A percentile compares a stretch with the other conserved stretches of the same genome.
Evolutionary conservation across 1,139 yeast genomes (phyloP).

Genomic region (Geotrichum reessii): DNA sequence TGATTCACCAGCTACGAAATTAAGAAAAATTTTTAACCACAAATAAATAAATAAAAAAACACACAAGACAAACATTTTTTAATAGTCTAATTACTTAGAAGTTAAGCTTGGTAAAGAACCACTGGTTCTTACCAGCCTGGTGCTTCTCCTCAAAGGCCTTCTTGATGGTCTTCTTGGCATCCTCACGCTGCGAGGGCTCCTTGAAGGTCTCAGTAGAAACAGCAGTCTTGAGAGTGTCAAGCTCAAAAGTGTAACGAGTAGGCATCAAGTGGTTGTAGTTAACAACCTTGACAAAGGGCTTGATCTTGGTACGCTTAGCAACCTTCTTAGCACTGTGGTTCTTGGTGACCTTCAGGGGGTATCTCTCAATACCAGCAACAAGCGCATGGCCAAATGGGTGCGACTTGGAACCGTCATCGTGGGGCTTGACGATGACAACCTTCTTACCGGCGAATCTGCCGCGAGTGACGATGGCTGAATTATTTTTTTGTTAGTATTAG

Average conservation of each 20-base stretch:
- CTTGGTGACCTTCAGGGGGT: constrained; percentile 96
- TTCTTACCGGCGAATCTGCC: constrained; percentile 99
- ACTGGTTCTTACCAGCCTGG: constrained; percentile 99
- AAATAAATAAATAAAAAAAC: too few species aligned
- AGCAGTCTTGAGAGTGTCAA: constrained; percentile 88
- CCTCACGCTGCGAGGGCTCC: constrained; percentile 98
- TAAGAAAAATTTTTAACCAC: too few species aligned
- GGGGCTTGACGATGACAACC: constrained; percentile 98
- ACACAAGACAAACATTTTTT: too few species aligned
- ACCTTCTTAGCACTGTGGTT: constrained; percentile 93
- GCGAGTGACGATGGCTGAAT: constrained; percentile 95
- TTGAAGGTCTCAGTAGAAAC: constrained; percentile 90
- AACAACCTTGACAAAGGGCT: constrained; percentile 98
- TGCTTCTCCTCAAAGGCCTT: constrained; percentile 99
- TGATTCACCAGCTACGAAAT: too few species aligned
- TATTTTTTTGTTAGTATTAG: too few species aligned
- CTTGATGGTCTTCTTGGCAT: constrained; percentile 98
- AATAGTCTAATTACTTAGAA: too few species aligned
- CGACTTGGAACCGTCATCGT: constrained; percentile 97
- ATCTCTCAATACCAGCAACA: constrained; percentile 99
- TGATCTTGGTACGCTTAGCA: constrained; percentile 96
- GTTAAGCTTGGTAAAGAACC: constrained; percentile 99
- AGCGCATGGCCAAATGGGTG: constrained; percentile 99
- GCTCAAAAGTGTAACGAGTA: constrained; percentile 98
- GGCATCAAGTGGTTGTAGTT: constrained; percentile 99